Conservation (phyloP, 352 stramenopile species). For the Detonula confervacea region DNA sequence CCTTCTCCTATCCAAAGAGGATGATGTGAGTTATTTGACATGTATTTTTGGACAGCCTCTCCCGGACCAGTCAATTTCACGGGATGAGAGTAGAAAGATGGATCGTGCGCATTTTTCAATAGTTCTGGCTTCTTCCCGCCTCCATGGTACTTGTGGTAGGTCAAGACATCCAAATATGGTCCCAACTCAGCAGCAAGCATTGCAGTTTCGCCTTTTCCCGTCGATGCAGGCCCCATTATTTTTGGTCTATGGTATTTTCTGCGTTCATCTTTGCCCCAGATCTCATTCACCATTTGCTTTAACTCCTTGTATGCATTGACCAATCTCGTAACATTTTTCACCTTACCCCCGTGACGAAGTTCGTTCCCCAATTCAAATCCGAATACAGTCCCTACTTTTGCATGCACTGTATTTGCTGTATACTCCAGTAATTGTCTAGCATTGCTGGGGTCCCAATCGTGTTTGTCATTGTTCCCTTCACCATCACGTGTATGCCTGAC, state of each 20-base stretch:
- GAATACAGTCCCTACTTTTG: conserved; percentile 11
- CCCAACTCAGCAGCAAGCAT: conserved; percentile 29
- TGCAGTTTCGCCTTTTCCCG: conserved; percentile 12
- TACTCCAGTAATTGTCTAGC: conserved; percentile 35
- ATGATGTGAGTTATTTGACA: conserved; percentile 1
- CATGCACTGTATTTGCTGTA: conserved; percentile 23
- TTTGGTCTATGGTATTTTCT: conserved; percentile 20
- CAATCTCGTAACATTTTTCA: conserved; percentile 35
- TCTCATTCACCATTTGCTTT: conserved; percentile 30
- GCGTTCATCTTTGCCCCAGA: conserved; percentile 29
- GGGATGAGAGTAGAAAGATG: conserved; percentile 39
- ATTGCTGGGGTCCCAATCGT: conserved; percentile 48
- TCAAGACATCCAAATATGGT: conserved; percentile 40
- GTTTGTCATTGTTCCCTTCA: conserved; percentile 16
- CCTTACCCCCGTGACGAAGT: conserved; percentile 33
- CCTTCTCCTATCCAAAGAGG: conserved; percentile 58
- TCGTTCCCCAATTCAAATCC: conserved; percentile 44
- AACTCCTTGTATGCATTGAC: conserved; percentile 46
- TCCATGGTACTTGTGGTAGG: conserved; percentile 58
- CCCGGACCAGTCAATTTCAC: conserved; percentile 23
- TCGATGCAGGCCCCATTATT: conserved; percentile 43
- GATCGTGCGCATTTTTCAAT: conserved; percentile 2
- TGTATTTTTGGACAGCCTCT: conserved; percentile 31
- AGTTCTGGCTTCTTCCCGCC: conserved; percentile 38
- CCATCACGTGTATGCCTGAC: conserved; percentile 32